Conservation (phyloP, 441 rosid species). For the Erodium chrysanthum region DNA sequence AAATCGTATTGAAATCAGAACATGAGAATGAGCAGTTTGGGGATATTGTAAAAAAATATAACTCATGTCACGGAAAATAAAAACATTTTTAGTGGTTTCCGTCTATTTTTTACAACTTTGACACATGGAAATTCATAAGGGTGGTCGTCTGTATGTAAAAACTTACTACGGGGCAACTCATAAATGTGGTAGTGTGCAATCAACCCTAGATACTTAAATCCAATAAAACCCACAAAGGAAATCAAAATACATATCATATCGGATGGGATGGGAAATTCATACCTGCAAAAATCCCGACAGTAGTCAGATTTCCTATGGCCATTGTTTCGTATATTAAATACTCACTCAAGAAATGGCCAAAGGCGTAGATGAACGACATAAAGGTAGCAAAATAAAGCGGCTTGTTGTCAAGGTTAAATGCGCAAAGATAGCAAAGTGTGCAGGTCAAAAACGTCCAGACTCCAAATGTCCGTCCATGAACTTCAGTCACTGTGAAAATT, state of each 20-base stretch:
- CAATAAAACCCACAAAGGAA: neutral
- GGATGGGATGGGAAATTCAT: conserved; percentile 5
- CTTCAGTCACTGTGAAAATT: conserved; percentile 72
- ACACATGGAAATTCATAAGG: too few relatives aligned
- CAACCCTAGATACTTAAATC: too few relatives aligned
- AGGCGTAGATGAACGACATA: conserved; percentile 72
- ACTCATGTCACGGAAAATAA: too few relatives aligned
- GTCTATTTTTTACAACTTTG: too few relatives aligned
- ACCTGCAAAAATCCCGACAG: conserved; percentile 79
- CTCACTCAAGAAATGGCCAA: conserved; percentile 79
- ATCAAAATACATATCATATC: neutral
- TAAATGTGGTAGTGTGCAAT: too few relatives aligned
- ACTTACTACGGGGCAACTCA: too few relatives aligned
- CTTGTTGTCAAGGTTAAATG: conserved; percentile 69
- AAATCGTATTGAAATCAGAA: too few relatives aligned
- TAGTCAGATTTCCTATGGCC: conserved; percentile 59
- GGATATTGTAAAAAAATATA: too few relatives aligned
- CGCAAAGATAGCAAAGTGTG: conserved; percentile 87
- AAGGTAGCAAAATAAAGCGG: conserved; percentile 73
- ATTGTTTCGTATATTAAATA: conserved; percentile 63
- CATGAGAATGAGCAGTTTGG: too few relatives aligned
- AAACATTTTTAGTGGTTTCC: too few relatives aligned
- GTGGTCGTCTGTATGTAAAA: too few relatives aligned
- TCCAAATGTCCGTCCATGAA: conserved; percentile 92
- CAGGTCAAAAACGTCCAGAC: conserved; percentile 91